These are phyloP conservation scores for Taphrina communis DNA, from an alignment of 1,139 yeast genomes.

Conservation along the genomic window DNA sequence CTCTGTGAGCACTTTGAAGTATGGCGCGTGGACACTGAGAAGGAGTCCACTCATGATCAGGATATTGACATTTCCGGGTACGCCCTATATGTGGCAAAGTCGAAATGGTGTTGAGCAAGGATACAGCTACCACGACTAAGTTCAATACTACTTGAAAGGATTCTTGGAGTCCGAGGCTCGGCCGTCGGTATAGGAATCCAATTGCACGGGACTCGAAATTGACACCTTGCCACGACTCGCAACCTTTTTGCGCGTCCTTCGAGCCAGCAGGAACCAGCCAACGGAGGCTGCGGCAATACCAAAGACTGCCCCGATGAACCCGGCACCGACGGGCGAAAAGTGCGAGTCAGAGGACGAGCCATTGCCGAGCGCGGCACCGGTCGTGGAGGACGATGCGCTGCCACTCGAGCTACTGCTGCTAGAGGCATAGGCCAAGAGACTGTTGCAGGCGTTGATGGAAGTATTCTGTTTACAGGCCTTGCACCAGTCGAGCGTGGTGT, in stretches of 20 bases:
- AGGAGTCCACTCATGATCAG: background rate
- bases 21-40: conserved; percentile 22
- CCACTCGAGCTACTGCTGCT: background rate
- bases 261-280: conserved; percentile 13
- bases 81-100: conserved; percentile 22
- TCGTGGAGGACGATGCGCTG: background rate
- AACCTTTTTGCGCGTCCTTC: background rate
- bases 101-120: background rate
- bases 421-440: conserved; percentile 26
- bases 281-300: conserved; percentile 25
- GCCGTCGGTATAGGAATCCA: conserved; percentile 1
- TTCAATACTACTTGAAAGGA: conserved; percentile 19
- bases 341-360: background rate
- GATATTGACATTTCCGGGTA: conserved; percentile 19
- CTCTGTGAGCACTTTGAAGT: background rate
- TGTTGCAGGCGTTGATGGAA: conserved; percentile 29
- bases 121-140: too few relatives aligned
- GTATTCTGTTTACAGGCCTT: conserved; percentile 30
- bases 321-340: conserved; percentile 38
- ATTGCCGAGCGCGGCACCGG: background rate
- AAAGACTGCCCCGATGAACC: conserved; percentile 40
- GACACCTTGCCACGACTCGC: conserved; percentile 22
- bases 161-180: conserved; percentile 14
- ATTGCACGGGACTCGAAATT: conserved; percentile 20
- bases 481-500: conserved; percentile 37